Percentiles rank a stretch among this genome's conserved stretches.
Conservation (phyloP, 495 filamentous ascomycete genomes). For the Penicillium simplicissimum region DNA sequence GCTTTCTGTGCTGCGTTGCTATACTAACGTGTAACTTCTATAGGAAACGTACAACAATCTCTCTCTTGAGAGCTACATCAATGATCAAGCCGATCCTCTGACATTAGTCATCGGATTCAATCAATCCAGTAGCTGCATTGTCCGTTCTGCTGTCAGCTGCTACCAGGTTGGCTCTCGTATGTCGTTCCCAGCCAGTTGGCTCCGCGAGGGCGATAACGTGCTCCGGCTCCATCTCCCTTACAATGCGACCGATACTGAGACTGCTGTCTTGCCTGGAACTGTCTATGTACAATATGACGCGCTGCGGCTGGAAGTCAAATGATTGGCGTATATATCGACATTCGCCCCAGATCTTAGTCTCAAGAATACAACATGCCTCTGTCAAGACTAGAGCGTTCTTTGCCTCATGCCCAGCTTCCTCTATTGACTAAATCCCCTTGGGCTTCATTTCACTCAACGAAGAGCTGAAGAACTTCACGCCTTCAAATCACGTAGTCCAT, state of each 20-base stretch:
- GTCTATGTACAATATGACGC: slow-evolving; percentile 63
- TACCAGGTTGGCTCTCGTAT: slow-evolving; percentile 56
- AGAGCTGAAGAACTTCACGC: background rate
- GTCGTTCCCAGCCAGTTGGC: slow-evolving; percentile 44
- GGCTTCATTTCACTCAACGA: background rate
- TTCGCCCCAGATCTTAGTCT: background rate
- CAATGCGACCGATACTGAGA: slow-evolving; percentile 56
- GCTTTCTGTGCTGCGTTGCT: background rate
- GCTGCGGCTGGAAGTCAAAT: slow-evolving; percentile 48
- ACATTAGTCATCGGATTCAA: slow-evolving; percentile 32
- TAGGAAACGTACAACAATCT: slow-evolving; percentile 48
- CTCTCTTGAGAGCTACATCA: slow-evolving; percentile 35
- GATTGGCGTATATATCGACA: background rate
- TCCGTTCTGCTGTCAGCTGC: slow-evolving; percentile 56
- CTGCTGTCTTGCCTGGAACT: slow-evolving; percentile 48
- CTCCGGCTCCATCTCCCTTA: slow-evolving; percentile 52
- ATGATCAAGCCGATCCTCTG: slow-evolving; percentile 25
- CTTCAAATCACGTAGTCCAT: background rate
- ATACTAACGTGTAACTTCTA: background rate
- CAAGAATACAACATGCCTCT: background rate
- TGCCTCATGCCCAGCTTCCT: background rate
- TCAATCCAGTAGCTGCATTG: slow-evolving; percentile 51
- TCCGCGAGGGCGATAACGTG: slow-evolving; percentile 49
- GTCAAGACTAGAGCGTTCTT: background rate
- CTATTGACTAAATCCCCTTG: background rate